Evolutionary conservation across 2,329 filamentous ascomycete species (phyloP).

Genomic region (Drechmeria coniospora): DNA sequence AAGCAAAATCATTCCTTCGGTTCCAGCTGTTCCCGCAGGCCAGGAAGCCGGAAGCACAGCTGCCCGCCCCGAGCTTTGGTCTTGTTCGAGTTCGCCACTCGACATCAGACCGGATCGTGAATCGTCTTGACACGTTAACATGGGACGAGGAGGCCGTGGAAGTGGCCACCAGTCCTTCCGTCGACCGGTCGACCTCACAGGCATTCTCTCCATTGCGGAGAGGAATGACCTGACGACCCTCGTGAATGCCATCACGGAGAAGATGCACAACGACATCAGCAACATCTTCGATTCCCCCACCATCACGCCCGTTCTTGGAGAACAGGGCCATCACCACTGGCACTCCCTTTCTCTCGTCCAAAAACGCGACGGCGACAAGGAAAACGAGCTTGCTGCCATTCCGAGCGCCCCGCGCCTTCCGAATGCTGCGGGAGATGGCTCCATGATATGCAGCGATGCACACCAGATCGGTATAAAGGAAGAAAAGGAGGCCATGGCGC

Average conservation of each 20-base stretch:
- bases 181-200: constrained; percentile 35
- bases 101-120: constrained; percentile 1
- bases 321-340: constrained; percentile 19
- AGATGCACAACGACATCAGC: constrained; percentile 36
- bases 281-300: constrained; percentile 35
- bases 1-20: no score
- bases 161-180: constrained; percentile 18
- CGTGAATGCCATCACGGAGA: constrained; percentile 35
- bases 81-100: no score
- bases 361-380: constrained; percentile 7
- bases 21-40: no score
- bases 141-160: constrained; percentile 24
- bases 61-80: no score
- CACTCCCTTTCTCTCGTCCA: constrained; percentile 18
- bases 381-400: constrained; percentile 5
- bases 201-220: constrained; percentile 30
- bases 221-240: constrained; percentile 37
- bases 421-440: constrained; percentile 1
- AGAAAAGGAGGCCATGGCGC: constrained; percentile 20
- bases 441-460: constrained; percentile 11
- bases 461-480: constrained; percentile 16
- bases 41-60: no score
- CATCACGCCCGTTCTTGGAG: constrained; percentile 14
- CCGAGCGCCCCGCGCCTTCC: constrained; percentile 4
- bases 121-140: constrained; percentile 8